Evolutionary conservation across 495 filamentous ascomycete genomes (phyloP), one percentile per base, ranked within the genome.

Genomic region (Pyrenula aspistea): DNA sequence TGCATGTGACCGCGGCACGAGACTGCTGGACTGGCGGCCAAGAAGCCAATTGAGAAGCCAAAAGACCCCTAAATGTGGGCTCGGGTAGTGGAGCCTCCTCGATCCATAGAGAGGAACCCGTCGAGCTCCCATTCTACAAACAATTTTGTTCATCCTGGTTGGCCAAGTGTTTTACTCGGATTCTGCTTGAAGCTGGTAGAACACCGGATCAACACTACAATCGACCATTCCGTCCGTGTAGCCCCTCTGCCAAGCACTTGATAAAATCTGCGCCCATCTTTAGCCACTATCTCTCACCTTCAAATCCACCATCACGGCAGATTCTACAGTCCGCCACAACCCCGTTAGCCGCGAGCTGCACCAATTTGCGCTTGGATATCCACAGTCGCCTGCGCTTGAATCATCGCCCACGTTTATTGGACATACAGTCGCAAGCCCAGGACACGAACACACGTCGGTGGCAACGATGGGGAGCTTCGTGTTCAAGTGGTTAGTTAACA

Each of bases 401-500:
- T 15, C 31, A 15, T 42, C 31, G 31, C 31, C 31, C 8, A 42
- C 31, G 15, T 25, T 56, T 58, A 24, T 56, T 59, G 24, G 25
- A 25, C 12, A 64, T 58, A 25, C 57, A 60, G 1, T 53, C 55
- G 2, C 24, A 53, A 20, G 60, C 60, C 3, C 19, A 24, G 31
- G 50, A n/a, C n/a, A n/a, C n/a, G 21, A 11, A 22, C 22, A 25
- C 52, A 23, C 22, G 24, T 25, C 50, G 56, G 22, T 24, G 22
- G 54, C 49, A 52, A 72, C 54, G 48, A 80, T 78, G 77, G 77
- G 77, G 60, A 77, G 61, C 63, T 80, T 76, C 60, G 60, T 75
- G 15, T 81, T 81, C 66, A 78, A 73, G 63, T 81, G 77, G 77
- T 80, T 67, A 62, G 77, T 73, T 49, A 4, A 22, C 15, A 2